A percentile compares a stretch with the other conserved stretches of the same genome.
Conservation (phyloP, 1,284 basidiomycete genomes). For the Austroboletus sp. region DNA sequence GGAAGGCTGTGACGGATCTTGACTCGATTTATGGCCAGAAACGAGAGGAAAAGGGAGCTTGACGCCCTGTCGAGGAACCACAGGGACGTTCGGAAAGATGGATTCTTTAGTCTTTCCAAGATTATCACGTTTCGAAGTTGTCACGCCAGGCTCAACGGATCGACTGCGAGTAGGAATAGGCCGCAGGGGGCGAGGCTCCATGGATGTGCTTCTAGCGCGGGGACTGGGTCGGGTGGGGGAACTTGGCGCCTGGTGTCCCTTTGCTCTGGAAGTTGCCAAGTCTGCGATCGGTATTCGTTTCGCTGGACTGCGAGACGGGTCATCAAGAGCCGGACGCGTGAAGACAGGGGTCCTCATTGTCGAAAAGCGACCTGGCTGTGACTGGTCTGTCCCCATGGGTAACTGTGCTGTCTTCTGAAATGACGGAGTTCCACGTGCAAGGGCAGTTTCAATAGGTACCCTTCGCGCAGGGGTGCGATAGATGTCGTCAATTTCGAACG, state of each 20-base stretch:
- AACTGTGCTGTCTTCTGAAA: constrained; percentile 38
- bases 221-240: constrained; percentile 19
- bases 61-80: constrained; percentile 17
- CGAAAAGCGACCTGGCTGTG: constrained; percentile 9
- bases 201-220: constrained; percentile 28
- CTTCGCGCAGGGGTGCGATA: constrained; percentile 55
- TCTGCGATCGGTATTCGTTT: constrained; percentile 45
- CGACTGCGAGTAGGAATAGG: constrained; percentile 22
- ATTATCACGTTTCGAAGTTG: constrained; percentile 8
- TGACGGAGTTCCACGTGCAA: constrained; percentile 45
- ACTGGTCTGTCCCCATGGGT: constrained; percentile 9
- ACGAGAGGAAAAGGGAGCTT: constrained; percentile 45
- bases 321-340: constrained; percentile 31
- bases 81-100: constrained; percentile 18
- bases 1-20: constrained; percentile 19
- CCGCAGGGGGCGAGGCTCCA: constrained; percentile 16
- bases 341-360: constrained; percentile 30
- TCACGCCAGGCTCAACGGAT: constrained; percentile 26
- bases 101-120: constrained; percentile 15
- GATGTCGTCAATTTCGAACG: constrained; percentile 35
- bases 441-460: constrained; percentile 47
- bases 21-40: constrained; percentile 14
- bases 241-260: constrained; percentile 17
- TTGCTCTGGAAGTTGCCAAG: constrained; percentile 23
- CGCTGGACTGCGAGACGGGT: constrained; percentile 49